These are phyloP conservation scores for Diaporthe helianthi DNA, from an alignment of 2,329 filamentous ascomycete species.

Conservation along the genomic window DNA sequence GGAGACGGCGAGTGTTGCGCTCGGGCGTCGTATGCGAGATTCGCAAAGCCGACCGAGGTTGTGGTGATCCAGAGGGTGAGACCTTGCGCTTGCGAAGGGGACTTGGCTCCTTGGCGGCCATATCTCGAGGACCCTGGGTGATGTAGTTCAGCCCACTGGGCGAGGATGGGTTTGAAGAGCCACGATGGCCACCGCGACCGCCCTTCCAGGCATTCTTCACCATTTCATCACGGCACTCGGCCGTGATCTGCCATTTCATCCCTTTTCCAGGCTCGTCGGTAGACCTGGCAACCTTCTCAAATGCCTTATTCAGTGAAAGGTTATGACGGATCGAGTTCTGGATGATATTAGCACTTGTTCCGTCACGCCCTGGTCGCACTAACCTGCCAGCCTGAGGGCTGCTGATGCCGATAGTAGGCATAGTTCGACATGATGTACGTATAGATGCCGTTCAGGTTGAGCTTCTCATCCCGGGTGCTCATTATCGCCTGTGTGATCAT, in stretches of 20 bases:
- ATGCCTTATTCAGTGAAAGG: slow-evolving; percentile 90
- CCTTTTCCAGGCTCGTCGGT: slow-evolving; percentile 97
- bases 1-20: slow-evolving; percentile 53
- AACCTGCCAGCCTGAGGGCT: slow-evolving; percentile 86
- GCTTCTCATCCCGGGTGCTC: slow-evolving; percentile 82
- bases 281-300: slow-evolving; percentile 89
- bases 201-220: slow-evolving; percentile 72
- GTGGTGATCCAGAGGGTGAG: slow-evolving; percentile 62
- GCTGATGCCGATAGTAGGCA: slow-evolving; percentile 87
- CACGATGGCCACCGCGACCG: slow-evolving; percentile 68
- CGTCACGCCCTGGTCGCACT: slow-evolving; percentile 42
- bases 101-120: slow-evolving; percentile 57
- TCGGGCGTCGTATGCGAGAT: slow-evolving; percentile 66
- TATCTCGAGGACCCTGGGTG: slow-evolving; percentile 63
- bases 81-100: slow-evolving; percentile 65
- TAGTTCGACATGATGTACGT: slow-evolving; percentile 90
- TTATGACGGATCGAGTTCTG: slow-evolving; percentile 98
- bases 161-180: slow-evolving; percentile 76
- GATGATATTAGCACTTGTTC: background rate
- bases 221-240: slow-evolving; percentile 86
- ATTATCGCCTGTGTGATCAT: slow-evolving; percentile 97
- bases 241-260: slow-evolving; percentile 97
- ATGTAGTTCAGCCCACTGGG: slow-evolving; percentile 67
- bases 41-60: slow-evolving; percentile 56
- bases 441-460: slow-evolving; percentile 93